Base-by-base conservation (phyloP, 768 basidiomycete species). In the Kwoniella dendrophila region DNA sequence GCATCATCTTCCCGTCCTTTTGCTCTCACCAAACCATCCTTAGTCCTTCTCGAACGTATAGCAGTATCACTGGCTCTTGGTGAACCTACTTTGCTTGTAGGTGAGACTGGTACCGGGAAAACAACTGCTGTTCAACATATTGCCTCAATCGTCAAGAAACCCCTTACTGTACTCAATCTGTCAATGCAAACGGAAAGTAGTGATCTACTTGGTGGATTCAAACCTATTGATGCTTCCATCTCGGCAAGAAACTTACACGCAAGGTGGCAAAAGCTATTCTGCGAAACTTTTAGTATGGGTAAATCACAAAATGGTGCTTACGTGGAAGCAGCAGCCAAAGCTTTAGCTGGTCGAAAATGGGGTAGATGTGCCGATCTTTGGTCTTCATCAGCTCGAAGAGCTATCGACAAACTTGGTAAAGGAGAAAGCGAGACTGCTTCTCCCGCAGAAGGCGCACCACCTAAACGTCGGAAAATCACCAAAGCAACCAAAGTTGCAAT, bases 21-120 rank as follows among this genome's bases (percentile, higher is more conserved):
- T 72, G 93, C 90, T 0, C 81, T 97, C 80, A 95, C 97, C 71
- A 85, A 86, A 56, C 93, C 92, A 0, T 92, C 92, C 0, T 79
- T 89, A 0, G 79, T 85, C 30, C 82, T 98, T 2, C 83, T 97
- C 33, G 89, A 90, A 22, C 86, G 90, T 16, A 87, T 98, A 36
- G 86, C 86, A 2, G 86, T 86, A 22, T 85, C 88, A 0, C 82
- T 92, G 47, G 82, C 87, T 0, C 81, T 88, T 47, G 80, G 80
- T 14, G 96, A 99, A 73, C 92, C 96, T 4, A 82, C 94, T 4
- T 84, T 99, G 7, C 84, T 99, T 26, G 92, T 93, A 0, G 96
- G 96, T 47, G 96, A 99, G 81, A 99, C 96, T 1, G 96, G 96
- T n/a, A 99, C 96, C 0, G 96, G 96, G 14, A 99, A 99, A 80